These are phyloP conservation scores for Suillus clintonianus DNA, from an alignment of 768 basidiomycete genomes.

Conservation along the genomic window DNA sequence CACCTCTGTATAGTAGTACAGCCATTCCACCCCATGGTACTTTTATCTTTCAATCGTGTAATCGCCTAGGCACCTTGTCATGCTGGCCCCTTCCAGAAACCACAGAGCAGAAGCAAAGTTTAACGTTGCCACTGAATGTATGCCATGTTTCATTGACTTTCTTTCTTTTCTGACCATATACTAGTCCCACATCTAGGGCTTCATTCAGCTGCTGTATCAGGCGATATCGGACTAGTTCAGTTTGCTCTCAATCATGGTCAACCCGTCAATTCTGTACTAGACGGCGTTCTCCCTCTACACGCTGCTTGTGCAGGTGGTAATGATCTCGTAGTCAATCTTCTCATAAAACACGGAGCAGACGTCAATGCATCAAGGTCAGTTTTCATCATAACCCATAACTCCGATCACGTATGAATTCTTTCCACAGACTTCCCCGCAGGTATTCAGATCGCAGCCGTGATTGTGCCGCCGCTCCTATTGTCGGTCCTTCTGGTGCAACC, in stretches of 20 bases:
- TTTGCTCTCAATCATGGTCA: conserved; percentile 94
- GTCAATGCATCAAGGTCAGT: conserved; percentile 91
- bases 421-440: conserved; percentile 64
- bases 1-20: background rate
- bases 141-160: conserved; percentile 12
- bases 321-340: conserved; percentile 81
- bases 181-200: conserved; percentile 76
- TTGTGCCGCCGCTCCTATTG: conserved; percentile 65
- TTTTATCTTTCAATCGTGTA: background rate
- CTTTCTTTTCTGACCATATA: background rate
- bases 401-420: conserved; percentile 8
- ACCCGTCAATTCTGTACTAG: conserved; percentile 93
- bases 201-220: conserved; percentile 76
- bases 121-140: conserved; percentile 57
- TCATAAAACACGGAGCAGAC: conserved; percentile 95
- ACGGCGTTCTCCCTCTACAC: conserved; percentile 96
- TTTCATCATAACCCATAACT: background rate
- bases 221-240: conserved; percentile 90
- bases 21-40: background rate
- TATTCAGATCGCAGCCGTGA: conserved; percentile 74
- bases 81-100: conserved; percentile 39
- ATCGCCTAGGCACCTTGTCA: conserved; percentile 11
- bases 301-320: conserved; percentile 92
- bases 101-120: conserved; percentile 48
- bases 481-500: conserved; percentile 86